Evolutionary conservation across 441 rosid species (phyloP).

Genomic region (Syzygium syzygioides): DNA sequence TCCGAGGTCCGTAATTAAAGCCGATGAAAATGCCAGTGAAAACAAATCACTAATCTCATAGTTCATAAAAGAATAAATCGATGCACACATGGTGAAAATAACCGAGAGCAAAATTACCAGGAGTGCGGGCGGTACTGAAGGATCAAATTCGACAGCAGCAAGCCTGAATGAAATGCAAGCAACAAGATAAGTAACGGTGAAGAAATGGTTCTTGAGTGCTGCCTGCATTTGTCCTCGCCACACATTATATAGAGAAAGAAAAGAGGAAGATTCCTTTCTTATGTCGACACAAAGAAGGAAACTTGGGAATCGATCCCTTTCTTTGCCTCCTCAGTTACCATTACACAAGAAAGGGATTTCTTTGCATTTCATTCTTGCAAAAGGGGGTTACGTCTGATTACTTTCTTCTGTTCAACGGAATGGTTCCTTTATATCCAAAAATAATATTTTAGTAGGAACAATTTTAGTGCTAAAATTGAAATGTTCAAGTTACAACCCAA

Average conservation of each 20-base stretch:
- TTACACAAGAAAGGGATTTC: background rate
- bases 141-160: background rate
- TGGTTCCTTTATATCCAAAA: background rate
- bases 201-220: background rate
- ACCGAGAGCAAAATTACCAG: background rate
- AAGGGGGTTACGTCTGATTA: background rate
- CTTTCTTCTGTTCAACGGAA: background rate
- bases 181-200: background rate
- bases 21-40: background rate
- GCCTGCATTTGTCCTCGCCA: background rate
- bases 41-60: background rate
- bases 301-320: background rate
- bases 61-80: background rate
- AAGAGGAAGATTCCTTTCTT: background rate
- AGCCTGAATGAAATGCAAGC: background rate
- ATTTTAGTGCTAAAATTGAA: background rate
- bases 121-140: rapidly evolving
- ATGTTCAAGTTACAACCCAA: background rate
- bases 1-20: background rate
- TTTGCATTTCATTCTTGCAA: background rate
- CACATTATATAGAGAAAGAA: background rate
- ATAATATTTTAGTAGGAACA: background rate
- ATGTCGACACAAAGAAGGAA: background rate
- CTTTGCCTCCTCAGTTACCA: background rate
- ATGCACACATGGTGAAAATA: background rate